phyloP scores from a whole-genome alignment of 139 green algal genomes.

The Chlorella sp. region DNA sequence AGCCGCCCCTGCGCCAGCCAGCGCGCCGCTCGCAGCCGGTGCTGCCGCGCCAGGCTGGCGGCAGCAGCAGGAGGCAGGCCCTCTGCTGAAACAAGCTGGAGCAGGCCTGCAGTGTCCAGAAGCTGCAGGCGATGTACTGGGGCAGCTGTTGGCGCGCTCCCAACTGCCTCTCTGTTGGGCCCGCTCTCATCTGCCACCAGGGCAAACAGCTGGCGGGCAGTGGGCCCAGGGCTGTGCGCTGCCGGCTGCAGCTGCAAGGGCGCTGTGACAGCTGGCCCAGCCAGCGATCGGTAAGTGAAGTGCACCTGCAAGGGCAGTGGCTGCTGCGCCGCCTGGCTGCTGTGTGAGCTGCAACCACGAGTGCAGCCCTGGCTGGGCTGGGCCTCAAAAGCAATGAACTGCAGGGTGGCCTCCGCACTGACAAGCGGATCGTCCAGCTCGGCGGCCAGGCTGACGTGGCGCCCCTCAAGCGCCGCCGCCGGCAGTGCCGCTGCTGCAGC shows the following conservation, averaged over 20 bases:
- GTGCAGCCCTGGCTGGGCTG: neutral
- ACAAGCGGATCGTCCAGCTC: neutral
- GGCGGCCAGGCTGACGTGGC: neutral
- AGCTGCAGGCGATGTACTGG: conserved; percentile 5
- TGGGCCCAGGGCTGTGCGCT: neutral
- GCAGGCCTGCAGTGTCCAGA: conserved; percentile 15
- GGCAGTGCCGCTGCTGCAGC: neutral
- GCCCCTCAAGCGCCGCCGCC: neutral
- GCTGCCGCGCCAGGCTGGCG: conserved; percentile 7
- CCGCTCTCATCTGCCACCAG: conserved; percentile 18
- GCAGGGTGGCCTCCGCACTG: conserved; percentile 2
- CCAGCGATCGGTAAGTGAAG: conserved; percentile 12
- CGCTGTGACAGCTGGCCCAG: conserved; percentile 8
- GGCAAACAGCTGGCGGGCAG: conserved; percentile 14
- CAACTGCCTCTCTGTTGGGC: too few relatives aligned
- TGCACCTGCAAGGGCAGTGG: neutral
- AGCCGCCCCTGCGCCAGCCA: conserved; percentile 17
- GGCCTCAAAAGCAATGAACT: conserved; percentile 25
- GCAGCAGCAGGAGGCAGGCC: neutral
- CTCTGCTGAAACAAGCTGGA: conserved; percentile 6
- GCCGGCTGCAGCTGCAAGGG: neutral
- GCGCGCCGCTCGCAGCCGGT: conserved; percentile 1
- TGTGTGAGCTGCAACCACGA: conserved; percentile 1
- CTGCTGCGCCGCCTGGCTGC: neutral
- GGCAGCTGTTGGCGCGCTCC: neutral